Base-by-base conservation (phyloP, 2,329 filamentous ascomycete genomes). In the Botrytis medusae region DNA sequence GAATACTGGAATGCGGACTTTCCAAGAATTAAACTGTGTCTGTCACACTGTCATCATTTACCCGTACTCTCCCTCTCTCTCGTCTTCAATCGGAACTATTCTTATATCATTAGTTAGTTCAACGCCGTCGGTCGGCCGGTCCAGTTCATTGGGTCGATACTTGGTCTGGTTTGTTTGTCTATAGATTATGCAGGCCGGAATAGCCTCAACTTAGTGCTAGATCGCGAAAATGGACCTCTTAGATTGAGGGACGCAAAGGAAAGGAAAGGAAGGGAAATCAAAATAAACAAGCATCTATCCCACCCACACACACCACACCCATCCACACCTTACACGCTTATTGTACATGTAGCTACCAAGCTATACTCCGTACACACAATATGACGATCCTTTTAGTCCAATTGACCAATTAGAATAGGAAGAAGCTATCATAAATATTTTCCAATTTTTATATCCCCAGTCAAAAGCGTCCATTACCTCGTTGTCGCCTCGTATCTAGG, bases 101-200 rank as follows among this genome's bases (percentile, higher is more conserved):
- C 22, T 68, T 29, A 32, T 34, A 34, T 14, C 14, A 42, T 22
- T 2, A 64, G 18, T 29, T 40, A 14, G 46, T 22, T 54, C 46
- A 42, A 57, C 48, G 46, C 64, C 25, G 34, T 9, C 48, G 25
- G 25, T 54, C 64, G 64, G 64, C 48, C 48, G 64, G 64, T 68
- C 64, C 64, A 54, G 64, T 68, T 29, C 34, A 54, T 54, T 68
- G 64, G 64, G 46, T 68, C 64, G 20, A 51, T 29, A 34, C 46
- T 37, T 51, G 42, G 32, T 40, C n/a, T 25, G 7, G 9, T 34
- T 20, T 40, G 44, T 40, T n/a, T 12, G 48, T 54, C 16, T 42
- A 40, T 29, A 68, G 64, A 68, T 68, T 54, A 68, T 68, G 64
- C 64, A 68, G 46, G 64, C 25, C 64, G 64, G 64, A 40, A 67